phyloP scores from a whole-genome alignment of 768 basidiomycete species.

The Coprinopsis marcescibilis region DNA sequence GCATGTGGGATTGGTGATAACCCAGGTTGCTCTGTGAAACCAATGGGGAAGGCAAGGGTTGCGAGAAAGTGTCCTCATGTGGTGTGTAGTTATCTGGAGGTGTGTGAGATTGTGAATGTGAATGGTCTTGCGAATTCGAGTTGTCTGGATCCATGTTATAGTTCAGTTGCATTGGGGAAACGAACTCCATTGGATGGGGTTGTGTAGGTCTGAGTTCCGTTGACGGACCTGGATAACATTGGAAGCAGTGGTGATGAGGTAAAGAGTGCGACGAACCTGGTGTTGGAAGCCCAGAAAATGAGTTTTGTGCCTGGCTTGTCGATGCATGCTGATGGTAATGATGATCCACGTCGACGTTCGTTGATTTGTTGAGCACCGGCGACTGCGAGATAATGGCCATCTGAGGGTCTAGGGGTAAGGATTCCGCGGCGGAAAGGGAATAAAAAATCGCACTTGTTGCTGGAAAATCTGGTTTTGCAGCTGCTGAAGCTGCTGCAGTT shows the following conservation, averaged over 20 bases:
- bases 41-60: conserved; percentile 21
- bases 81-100: conserved; percentile 12
- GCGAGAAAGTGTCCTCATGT: conserved; percentile 19
- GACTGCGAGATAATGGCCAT: conserved; percentile 68
- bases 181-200: conserved; percentile 48
- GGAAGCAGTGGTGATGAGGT: conserved; percentile 4
- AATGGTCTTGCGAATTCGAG: conserved; percentile 5
- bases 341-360: conserved; percentile 22
- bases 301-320: conserved; percentile 1
- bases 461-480: conserved; percentile 84
- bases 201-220: conserved; percentile 62
- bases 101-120: conserved; percentile 14
- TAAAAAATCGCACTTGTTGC: conserved; percentile 60
- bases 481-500: conserved; percentile 73
- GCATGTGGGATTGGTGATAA: conserved; percentile 13
- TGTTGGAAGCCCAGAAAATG: conserved; percentile 23
- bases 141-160: conserved; percentile 19
- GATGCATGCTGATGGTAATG: conserved; percentile 43
- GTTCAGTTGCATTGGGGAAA: conserved; percentile 57
- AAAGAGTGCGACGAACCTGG: conserved; percentile 20
- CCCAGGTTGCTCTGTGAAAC: conserved; percentile 8
- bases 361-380: conserved; percentile 32
- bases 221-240: conserved; percentile 43
- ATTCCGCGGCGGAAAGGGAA: conserved; percentile 10
- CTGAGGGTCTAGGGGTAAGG: conserved; percentile 24